Evolutionary conservation across 495 filamentous ascomycete species (phyloP).

Genomic region (Parathielavia hyrcaniae): DNA sequence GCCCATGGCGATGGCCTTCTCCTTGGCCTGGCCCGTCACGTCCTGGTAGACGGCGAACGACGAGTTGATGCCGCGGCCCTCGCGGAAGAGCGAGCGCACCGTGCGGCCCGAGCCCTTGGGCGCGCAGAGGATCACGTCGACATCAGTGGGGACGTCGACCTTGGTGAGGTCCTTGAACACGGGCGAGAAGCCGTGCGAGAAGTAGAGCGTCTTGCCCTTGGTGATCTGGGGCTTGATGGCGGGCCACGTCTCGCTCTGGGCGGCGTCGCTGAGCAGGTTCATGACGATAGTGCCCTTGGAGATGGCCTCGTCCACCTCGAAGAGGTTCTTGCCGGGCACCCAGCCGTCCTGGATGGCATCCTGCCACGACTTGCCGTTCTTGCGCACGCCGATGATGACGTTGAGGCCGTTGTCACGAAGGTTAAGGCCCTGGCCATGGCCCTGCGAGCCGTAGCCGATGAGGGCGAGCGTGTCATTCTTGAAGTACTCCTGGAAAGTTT

Average conservation of each 20-base stretch:
- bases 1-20: constrained; percentile 95
- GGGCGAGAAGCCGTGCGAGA: constrained; percentile 99
- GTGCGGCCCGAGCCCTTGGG: constrained; percentile 99
- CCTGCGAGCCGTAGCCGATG: constrained; percentile 97
- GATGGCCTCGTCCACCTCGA: constrained; percentile 95
- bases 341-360: constrained; percentile 95
- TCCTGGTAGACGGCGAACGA: constrained; percentile 98
- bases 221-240: constrained; percentile 93
- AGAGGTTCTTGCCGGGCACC: constrained; percentile 96
- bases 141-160: constrained; percentile 88
- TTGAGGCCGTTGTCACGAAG: constrained; percentile 98
- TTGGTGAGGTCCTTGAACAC: constrained; percentile 99
- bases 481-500: constrained; percentile 82
- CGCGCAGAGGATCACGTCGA: constrained; percentile 98
- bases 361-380: constrained; percentile 96
- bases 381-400: constrained; percentile 96
- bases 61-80: constrained; percentile 98
- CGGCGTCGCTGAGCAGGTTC: constrained; percentile 97
- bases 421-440: constrained; percentile 98
- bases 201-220: constrained; percentile 99
- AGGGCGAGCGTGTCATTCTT: constrained; percentile 98
- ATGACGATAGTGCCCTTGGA: constrained; percentile 90
- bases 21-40: constrained; percentile 94
- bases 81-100: constrained; percentile 93
- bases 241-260: constrained; percentile 97